Evolutionary conservation across 1,284 basidiomycete genomes (phyloP).

Genomic region (Rhizopogon hawkerae): DNA sequence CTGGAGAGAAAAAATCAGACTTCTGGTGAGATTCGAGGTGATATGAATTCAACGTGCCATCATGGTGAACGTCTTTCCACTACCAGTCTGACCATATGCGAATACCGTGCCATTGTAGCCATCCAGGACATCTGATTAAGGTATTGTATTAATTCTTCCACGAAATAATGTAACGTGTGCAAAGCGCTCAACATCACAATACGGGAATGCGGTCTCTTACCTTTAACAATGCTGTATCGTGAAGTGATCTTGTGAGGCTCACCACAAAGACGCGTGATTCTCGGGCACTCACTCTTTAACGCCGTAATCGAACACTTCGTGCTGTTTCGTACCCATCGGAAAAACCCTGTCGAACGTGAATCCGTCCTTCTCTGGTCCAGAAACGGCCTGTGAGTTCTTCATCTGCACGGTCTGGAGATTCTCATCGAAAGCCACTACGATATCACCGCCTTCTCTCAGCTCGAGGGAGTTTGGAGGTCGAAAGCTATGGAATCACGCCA

Average conservation of each 20-base stretch:
- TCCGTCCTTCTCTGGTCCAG: conserved; percentile 81
- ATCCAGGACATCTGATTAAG: conserved; percentile 81
- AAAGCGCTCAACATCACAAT: not conserved
- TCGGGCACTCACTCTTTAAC: conserved; percentile 77
- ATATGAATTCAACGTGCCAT: conserved; percentile 53
- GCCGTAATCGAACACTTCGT: conserved; percentile 97
- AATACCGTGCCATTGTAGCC: conserved; percentile 99
- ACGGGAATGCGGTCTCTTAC: conserved; percentile 30
- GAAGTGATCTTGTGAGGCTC: conserved; percentile 12
- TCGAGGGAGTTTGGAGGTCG: conserved; percentile 94
- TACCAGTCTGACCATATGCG: conserved; percentile 98
- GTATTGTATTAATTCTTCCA: conserved; percentile 16
- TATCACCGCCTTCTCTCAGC: conserved; percentile 81
- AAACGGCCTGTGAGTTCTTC: conserved; percentile 56
- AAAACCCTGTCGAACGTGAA: conserved; percentile 98
- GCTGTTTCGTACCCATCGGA: conserved; percentile 84
- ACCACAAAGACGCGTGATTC: conserved; percentile 11
- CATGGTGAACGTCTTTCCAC: conserved; percentile 96
- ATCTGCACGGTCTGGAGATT: conserved; percentile 77
- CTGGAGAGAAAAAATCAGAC: conserved; percentile 35
- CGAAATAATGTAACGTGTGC: not conserved
- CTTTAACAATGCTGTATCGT: conserved; percentile 63
- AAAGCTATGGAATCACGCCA: conserved; percentile 51
- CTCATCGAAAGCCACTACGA: conserved; percentile 86
- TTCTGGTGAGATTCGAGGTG: not conserved